phyloP scores from a whole-genome alignment of 2,329 filamentous ascomycete species.

The Pestalotiopsis sp. region DNA sequence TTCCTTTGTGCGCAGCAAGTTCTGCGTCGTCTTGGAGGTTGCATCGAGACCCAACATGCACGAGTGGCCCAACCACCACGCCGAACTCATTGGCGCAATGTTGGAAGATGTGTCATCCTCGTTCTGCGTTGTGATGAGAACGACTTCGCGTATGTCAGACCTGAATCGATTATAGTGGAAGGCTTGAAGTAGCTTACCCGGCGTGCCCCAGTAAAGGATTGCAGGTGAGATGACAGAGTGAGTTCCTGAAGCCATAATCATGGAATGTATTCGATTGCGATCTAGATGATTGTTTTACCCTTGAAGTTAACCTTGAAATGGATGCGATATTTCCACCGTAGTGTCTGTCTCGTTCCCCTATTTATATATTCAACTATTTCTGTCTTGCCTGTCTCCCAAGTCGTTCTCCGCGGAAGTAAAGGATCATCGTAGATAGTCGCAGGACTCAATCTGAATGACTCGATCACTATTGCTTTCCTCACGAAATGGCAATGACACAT shows the following conservation, averaged over 20 bases:
- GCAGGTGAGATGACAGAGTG: constrained; percentile 36
- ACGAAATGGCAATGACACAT: background rate
- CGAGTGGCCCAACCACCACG: constrained; percentile 44
- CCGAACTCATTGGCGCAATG: constrained; percentile 45
- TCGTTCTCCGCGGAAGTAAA: too few relatives aligned
- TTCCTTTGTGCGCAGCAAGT: constrained; percentile 42
- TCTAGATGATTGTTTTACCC: too few relatives aligned
- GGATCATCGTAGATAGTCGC: too few relatives aligned
- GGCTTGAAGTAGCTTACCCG: constrained; percentile 12
- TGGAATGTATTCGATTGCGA: background rate
- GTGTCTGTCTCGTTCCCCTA: background rate
- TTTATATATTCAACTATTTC: too few relatives aligned
- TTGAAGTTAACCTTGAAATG: background rate
- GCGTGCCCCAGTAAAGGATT: constrained; percentile 44
- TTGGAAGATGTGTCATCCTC: constrained; percentile 40
- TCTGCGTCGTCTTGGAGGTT: constrained; percentile 38
- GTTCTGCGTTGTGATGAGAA: constrained; percentile 42
- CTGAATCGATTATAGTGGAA: background rate
- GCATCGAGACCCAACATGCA: constrained; percentile 44
- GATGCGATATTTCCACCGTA: background rate
- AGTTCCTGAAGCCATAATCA: background rate
- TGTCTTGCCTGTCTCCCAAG: too few relatives aligned
- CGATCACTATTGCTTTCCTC: background rate
- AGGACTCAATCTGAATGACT: background rate
- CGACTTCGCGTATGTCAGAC: constrained; percentile 22